Percentiles rank a stretch among this genome's conserved stretches.
Conservation (phyloP, 352 stramenopile genomes). For the Pythium aristosporum region DNA sequence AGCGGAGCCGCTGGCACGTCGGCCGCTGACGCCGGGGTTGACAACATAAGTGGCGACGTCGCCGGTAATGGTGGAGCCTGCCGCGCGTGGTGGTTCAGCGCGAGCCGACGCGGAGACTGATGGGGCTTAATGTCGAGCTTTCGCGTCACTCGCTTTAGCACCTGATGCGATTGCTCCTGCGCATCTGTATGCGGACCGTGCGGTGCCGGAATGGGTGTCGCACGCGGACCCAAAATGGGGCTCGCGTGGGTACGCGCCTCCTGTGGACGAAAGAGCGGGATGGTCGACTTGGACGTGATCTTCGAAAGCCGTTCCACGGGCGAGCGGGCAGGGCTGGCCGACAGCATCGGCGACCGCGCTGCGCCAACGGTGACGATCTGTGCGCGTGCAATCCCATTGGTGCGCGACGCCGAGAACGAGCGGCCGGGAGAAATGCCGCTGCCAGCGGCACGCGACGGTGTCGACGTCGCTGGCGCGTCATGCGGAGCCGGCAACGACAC, state of each 20-base stretch:
- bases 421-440: conserved; percentile 26
- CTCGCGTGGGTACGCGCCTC: conserved; percentile 34
- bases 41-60: conserved; percentile 23
- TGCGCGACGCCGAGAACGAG: conserved; percentile 15
- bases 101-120: conserved; percentile 60
- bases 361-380: conserved; percentile 2
- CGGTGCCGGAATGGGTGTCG: conserved; percentile 24
- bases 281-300: conserved; percentile 45
- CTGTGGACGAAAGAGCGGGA: conserved; percentile 27
- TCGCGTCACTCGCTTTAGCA: conserved; percentile 43
- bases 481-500: conserved; percentile 13
- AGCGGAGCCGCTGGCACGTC: conserved; percentile 9
- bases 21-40: neutral
- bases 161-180: conserved; percentile 26
- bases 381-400: conserved; percentile 4
- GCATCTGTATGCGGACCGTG: conserved; percentile 13
- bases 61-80: neutral
- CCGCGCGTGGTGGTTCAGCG: conserved; percentile 31
- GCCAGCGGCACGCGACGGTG: neutral
- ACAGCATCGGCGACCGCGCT: conserved; percentile 40
- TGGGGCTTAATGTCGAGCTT: conserved; percentile 80
- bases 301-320: conserved; percentile 56
- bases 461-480: neutral
- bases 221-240: conserved; percentile 50
- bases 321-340: conserved; percentile 24